These are phyloP conservation scores for Taphrina communis DNA, from an alignment of 1,139 yeast genomes.

Conservation along the genomic window DNA sequence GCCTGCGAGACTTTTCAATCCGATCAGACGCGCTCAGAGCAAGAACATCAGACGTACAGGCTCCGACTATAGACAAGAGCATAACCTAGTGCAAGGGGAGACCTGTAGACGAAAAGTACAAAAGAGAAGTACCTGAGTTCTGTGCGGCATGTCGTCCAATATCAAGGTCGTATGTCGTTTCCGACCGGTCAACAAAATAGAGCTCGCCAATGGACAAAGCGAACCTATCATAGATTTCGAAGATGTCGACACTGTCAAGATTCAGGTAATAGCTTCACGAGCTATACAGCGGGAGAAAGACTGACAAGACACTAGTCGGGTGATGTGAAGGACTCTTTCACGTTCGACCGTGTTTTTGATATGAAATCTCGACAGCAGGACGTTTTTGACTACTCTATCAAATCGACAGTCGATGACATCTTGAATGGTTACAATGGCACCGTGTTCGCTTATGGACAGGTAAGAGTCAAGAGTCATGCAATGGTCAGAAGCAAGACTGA, in stretches of 20 bases:
- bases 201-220: constrained; percentile 48
- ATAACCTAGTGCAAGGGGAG: no score
- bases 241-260: constrained; percentile 49
- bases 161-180: constrained; percentile 62
- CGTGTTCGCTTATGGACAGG: constrained; percentile 82
- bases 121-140: no score
- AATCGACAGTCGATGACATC: constrained; percentile 62
- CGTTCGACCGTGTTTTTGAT: constrained; percentile 72
- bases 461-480: background rate
- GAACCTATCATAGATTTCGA: constrained; percentile 50
- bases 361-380: constrained; percentile 61
- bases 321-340: constrained; percentile 56
- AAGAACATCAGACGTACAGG: no score
- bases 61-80: no score
- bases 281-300: background rate
- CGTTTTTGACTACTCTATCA: constrained; percentile 66
- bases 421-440: constrained; percentile 85
- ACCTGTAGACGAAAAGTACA: no score
- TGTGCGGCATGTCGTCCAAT: constrained; percentile 21
- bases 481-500: background rate
- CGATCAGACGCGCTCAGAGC: no score
- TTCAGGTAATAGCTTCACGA: constrained; percentile 31
- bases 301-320: constrained; percentile 45
- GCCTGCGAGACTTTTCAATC: no score
- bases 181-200: constrained; percentile 58